Evolutionary conservation across 139 green algal genomes (phyloP).

Genomic region (Chlorella sp.): DNA sequence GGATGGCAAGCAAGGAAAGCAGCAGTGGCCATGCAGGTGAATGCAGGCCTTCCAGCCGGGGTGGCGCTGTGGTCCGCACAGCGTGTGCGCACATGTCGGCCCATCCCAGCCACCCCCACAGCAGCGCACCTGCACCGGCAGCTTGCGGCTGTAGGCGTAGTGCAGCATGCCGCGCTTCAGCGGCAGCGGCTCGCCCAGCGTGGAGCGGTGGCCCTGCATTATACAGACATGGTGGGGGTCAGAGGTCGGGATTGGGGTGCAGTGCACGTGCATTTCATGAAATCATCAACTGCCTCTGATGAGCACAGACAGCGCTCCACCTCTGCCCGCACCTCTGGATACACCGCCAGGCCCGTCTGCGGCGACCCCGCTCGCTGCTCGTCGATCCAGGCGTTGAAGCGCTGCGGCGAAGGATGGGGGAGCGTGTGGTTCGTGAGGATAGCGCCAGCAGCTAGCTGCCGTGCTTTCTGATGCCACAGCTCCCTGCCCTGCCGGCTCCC

Average conservation of each 20-base stretch:
- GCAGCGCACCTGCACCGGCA: slow-evolving; percentile 71
- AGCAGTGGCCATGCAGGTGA: too few species aligned
- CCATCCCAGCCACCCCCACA: background rate
- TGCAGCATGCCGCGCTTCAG: slow-evolving; percentile 93
- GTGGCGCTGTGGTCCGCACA: too few species aligned
- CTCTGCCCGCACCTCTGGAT: slow-evolving; percentile 34
- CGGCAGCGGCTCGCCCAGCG: slow-evolving; percentile 65
- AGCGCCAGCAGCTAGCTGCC: background rate
- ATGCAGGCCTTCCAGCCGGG: too few species aligned
- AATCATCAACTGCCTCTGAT: too few species aligned
- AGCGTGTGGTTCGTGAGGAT: too few species aligned
- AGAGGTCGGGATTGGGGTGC: too few species aligned
- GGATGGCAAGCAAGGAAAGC: too few species aligned
- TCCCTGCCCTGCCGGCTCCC: too few species aligned
- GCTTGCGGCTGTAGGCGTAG: slow-evolving; percentile 80
- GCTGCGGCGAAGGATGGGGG: background rate
- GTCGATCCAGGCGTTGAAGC: slow-evolving; percentile 61
- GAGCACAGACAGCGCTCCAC: too few species aligned
- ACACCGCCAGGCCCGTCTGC: slow-evolving; percentile 45
- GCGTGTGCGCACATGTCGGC: background rate
- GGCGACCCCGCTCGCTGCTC: slow-evolving; percentile 23
- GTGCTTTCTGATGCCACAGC: background rate
- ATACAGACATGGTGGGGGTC: too few species aligned
- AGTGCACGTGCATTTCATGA: too few species aligned
- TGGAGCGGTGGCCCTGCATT: slow-evolving; percentile 23